phyloP scores from a whole-genome alignment of 2,329 filamentous ascomycete species.

The Colletotrichum eleusines region DNA sequence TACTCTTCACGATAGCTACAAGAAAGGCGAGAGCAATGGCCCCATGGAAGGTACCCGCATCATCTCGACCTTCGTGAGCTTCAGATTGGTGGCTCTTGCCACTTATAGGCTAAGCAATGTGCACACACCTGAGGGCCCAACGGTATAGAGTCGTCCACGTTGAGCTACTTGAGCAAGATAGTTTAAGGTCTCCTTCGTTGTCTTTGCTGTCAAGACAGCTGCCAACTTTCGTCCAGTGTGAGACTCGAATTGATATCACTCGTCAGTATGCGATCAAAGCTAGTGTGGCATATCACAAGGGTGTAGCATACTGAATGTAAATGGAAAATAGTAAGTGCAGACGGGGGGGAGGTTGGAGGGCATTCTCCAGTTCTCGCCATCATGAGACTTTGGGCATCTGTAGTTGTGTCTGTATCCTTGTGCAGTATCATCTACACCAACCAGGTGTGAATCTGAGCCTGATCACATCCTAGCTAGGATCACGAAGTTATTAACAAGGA shows the following conservation, averaged over 20 bases:
- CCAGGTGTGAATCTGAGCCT: background rate
- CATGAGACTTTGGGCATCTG: background rate
- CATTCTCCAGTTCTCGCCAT: background rate
- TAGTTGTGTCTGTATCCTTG: background rate
- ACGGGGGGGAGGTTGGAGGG: background rate
- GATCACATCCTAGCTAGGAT: background rate
- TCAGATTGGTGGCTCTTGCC: constrained; percentile 4
- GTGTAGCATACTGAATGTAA: background rate
- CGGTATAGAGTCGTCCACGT: no score
- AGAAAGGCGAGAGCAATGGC: constrained; percentile 4
- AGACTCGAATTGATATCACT: background rate
- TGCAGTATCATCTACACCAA: background rate
- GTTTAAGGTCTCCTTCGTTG: background rate
- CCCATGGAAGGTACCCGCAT: background rate
- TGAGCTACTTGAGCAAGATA: background rate
- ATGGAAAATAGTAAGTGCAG: background rate
- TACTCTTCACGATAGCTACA: background rate
- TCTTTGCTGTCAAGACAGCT: background rate
- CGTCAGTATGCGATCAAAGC: no score
- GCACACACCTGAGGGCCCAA: no score
- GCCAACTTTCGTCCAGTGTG: no score
- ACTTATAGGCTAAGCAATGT: background rate
- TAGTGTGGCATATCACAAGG: background rate
- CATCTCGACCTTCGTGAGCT: constrained; percentile 4
- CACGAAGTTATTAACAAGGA: background rate